Base-by-base conservation (phyloP, 2,329 filamentous ascomycete species). In the Penicillium sp. region DNA sequence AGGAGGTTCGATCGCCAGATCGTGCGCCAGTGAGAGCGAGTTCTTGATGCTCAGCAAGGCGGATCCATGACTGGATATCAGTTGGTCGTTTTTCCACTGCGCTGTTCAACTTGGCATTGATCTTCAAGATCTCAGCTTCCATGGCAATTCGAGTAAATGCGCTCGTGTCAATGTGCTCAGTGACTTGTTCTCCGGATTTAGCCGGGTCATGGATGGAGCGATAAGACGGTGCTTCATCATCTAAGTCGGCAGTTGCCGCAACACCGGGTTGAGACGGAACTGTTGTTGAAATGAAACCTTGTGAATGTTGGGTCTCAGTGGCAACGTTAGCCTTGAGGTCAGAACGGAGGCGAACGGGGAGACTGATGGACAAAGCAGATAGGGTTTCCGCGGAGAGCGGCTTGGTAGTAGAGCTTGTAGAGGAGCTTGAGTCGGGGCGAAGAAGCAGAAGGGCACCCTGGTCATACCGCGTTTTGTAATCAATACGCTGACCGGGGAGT, bases 21-120 rank as follows among this genome's bases (percentile, higher is more conserved):
- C 58, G 58, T 6, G 65, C 40, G 68, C 79, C 65, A 75, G 76
- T 76, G 40, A 93, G 75, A 52, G 95, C 77, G 2, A 73, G 71
- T 58, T 91, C 85, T 73, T 97, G 93, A 57, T 96, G 86, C 8
- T 85, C 76, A 44, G 93, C 87, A n/a, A 97, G 79, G 37, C 83
- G 80, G 16, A 95, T 72, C 93, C 93, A 97, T 18, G 85, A 80
- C 40, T 85, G 76, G 21, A 89, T 78, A 65, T 95, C 83, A 6
- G 79, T 71, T 1, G 91, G 90, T 23, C 83, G 71, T 1, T 87
- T 78, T 52, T 87, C 85, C 34, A 91, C 85, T 31, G 71, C 79
- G 13, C 81, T 82, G 3, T 82, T 83, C 8, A 97, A 77, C 49
- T 86, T 77, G 0, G 87, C 66, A 56, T 77, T 72, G 21, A 60